phyloP scores from a whole-genome alignment of 2,329 filamentous ascomycete species.

The Macrophomina tecta region DNA sequence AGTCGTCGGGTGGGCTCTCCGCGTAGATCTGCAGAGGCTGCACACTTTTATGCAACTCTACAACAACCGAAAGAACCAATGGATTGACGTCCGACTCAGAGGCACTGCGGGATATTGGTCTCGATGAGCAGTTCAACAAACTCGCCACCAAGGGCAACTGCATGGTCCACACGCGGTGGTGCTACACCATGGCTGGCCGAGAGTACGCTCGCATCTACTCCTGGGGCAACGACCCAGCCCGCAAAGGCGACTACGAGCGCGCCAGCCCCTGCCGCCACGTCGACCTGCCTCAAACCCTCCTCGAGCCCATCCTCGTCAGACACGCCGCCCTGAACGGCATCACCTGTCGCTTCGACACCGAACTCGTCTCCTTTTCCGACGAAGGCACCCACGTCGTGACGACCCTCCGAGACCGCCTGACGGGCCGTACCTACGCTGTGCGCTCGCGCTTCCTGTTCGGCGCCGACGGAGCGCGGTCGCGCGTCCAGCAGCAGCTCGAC shows the following conservation, averaged over 20 bases:
- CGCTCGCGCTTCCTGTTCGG: conserved; percentile 65
- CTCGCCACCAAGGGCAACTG: conserved; percentile 41
- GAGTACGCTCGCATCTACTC: conserved; percentile 51
- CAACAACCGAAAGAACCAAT: neutral
- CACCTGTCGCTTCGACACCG: conserved; percentile 49
- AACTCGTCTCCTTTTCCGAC: conserved; percentile 39
- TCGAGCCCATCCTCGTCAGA: conserved; percentile 52
- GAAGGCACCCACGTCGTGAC: conserved; percentile 42
- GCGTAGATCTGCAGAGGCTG: too few relatives aligned
- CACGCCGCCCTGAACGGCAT: conserved; percentile 46
- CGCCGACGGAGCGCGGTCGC: conserved; percentile 60
- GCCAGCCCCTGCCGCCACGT: conserved; percentile 51
- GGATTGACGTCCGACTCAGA: conserved; percentile 40
- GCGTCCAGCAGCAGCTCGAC: conserved; percentile 53
- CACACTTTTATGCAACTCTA: too few relatives aligned
- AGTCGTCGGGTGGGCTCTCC: neutral
- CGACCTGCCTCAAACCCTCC: conserved; percentile 52
- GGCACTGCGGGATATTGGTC: conserved; percentile 53
- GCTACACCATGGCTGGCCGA: conserved; percentile 52
- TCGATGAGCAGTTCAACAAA: conserved; percentile 45
- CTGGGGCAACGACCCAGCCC: conserved; percentile 51
- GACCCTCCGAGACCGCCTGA: conserved; percentile 46
- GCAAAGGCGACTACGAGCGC: conserved; percentile 48
- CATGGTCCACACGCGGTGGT: conserved; percentile 53
- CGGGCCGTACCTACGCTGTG: conserved; percentile 51